These are phyloP conservation scores for Hypoxylon rubiginosum DNA, from an alignment of 2,329 filamentous ascomycete genomes.

Conservation along the genomic window DNA sequence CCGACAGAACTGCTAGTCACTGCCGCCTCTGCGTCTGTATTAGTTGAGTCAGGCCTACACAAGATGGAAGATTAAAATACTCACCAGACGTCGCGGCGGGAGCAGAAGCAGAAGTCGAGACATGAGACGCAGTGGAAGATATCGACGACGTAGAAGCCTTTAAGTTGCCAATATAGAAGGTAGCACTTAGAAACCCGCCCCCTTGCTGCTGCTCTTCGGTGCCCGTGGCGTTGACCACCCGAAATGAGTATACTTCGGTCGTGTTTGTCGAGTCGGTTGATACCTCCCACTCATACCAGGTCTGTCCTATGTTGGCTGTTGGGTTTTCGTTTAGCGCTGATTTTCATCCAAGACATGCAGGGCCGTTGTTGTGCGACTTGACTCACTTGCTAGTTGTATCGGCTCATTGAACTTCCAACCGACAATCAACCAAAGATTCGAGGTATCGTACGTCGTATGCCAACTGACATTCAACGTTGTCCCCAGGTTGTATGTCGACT, in stretches of 20 bases:
- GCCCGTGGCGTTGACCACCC: slow-evolving; percentile 41
- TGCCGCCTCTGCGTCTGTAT: slow-evolving; percentile 15
- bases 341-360: neutral
- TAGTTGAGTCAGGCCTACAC: slow-evolving; percentile 9
- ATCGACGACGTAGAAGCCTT: slow-evolving; percentile 16
- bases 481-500: slow-evolving; percentile 38
- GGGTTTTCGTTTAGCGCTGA: neutral
- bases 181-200: slow-evolving; percentile 45
- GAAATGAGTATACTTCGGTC: slow-evolving; percentile 46
- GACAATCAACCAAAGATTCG: slow-evolving; percentile 45
- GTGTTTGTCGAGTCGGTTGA: slow-evolving; percentile 44
- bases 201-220: slow-evolving; percentile 28
- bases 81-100: slow-evolving; percentile 19
- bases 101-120: slow-evolving; percentile 35
- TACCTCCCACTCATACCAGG: slow-evolving; percentile 45
- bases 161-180: slow-evolving; percentile 41
- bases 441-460: slow-evolving; percentile 42
- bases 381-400: slow-evolving; percentile 43
- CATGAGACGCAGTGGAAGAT: slow-evolving; percentile 25
- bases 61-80: neutral
- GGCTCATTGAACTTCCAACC: slow-evolving; percentile 41
- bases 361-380: slow-evolving; percentile 1
- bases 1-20: slow-evolving; percentile 19
- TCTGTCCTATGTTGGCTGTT: slow-evolving; percentile 43
- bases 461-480: slow-evolving; percentile 46